Conservation (phyloP, 2,329 filamentous ascomycete species). For the Xylariaceae sp. region DNA sequence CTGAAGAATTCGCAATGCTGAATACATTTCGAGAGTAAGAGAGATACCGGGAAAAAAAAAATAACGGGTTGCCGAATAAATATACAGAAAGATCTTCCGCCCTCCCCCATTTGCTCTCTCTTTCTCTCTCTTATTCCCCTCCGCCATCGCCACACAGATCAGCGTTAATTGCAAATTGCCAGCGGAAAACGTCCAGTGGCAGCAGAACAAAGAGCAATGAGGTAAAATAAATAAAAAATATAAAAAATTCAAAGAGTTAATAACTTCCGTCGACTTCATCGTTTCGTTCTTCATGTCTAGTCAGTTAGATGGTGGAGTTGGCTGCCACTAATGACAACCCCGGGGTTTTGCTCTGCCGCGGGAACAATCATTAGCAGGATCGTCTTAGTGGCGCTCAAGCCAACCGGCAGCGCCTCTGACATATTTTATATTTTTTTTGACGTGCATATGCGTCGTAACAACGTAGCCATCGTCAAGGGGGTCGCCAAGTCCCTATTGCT, state of each 20-base stretch:
- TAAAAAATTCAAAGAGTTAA: slow-evolving; percentile 1
- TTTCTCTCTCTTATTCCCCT: not conserved
- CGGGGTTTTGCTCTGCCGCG: slow-evolving; percentile 20
- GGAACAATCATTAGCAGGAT: slow-evolving; percentile 27
- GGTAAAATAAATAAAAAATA: not conserved
- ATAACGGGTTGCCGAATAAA: slow-evolving; percentile 5
- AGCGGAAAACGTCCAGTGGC: slow-evolving; percentile 3
- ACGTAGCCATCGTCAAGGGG: slow-evolving; percentile 35
- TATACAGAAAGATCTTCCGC: slow-evolving; percentile 14
- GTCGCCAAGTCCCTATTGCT: slow-evolving; percentile 19
- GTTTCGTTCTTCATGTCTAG: slow-evolving; percentile 31
- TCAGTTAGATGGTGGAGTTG: slow-evolving; percentile 21
- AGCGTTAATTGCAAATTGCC: not conserved
- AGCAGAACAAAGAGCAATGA: slow-evolving; percentile 1
- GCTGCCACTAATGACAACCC: slow-evolving; percentile 17
- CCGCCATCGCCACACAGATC: slow-evolving; percentile 2
- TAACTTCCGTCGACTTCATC: slow-evolving; percentile 25
- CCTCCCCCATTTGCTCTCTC: not conserved
- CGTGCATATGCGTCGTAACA: slow-evolving; percentile 35
- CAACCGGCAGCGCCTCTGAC: slow-evolving; percentile 27
- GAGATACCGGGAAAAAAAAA: not conserved
- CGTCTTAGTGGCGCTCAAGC: slow-evolving; percentile 15
- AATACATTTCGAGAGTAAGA: slow-evolving; percentile 1
- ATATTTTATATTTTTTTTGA: slow-evolving; percentile 28
- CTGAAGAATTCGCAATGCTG: slow-evolving; percentile 5